Evolutionary conservation across 257 asterid species (phyloP).

Genomic region (Phtheirospermum japonicum): DNA sequence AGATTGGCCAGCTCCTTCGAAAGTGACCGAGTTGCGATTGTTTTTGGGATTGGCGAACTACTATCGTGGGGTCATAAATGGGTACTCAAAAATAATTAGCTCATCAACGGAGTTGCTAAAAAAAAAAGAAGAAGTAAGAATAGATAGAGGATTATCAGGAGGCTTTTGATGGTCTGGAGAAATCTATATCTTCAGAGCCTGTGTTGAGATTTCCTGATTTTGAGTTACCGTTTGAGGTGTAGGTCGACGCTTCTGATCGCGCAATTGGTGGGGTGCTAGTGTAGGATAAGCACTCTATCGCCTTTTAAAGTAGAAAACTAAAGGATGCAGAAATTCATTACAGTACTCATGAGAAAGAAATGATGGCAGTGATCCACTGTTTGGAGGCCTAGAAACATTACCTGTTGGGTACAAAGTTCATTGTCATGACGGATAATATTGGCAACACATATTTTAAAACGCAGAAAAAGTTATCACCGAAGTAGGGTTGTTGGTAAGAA

Average conservation of each 20-base stretch:
- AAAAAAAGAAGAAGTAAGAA: background rate
- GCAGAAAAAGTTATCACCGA: too few relatives aligned
- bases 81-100: too few relatives aligned
- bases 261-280: constrained; percentile 2
- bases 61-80: too few relatives aligned
- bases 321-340: background rate
- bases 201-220: constrained; percentile 11
- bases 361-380: background rate
- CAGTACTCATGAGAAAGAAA: background rate
- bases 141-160: background rate
- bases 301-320: too few relatives aligned
- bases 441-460: too few relatives aligned
- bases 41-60: too few relatives aligned
- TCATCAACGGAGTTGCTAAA: constrained; percentile 16
- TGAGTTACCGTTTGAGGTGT: background rate
- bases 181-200: fast-evolving
- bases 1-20: too few relatives aligned
- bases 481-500: too few relatives aligned
- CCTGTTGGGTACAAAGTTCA: background rate
- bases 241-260: background rate
- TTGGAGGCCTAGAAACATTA: background rate
- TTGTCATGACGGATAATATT: too few relatives aligned
- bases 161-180: background rate
- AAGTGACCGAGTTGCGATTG: too few relatives aligned
- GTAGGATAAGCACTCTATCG: background rate